Evolutionary conservation across 306 rosid species (phyloP).

Genomic region (Pyrus betulifolia): DNA sequence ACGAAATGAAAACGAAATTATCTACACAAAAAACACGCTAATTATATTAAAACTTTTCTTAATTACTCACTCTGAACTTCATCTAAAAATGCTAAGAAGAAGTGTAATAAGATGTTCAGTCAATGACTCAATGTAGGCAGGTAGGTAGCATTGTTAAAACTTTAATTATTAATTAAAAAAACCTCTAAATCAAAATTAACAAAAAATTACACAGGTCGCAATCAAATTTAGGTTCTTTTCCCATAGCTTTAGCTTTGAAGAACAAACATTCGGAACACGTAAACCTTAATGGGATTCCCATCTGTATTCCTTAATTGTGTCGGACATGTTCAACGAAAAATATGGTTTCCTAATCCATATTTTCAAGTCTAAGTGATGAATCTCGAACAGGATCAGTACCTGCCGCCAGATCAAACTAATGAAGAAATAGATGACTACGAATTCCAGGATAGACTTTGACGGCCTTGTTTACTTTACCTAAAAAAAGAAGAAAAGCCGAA

Average conservation of each 20-base stretch:
- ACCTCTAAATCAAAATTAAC: neutral
- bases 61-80: neutral
- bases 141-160: neutral
- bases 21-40: neutral
- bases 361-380: neutral
- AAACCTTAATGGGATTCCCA: neutral
- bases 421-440: neutral
- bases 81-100: neutral
- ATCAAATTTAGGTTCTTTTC: neutral
- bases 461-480: neutral
- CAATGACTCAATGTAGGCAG: neutral
- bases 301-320: neutral
- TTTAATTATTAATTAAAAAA: neutral
- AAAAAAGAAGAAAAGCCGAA: neutral
- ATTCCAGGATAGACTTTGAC: neutral
- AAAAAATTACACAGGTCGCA: neutral
- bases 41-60: neutral
- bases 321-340: neutral
- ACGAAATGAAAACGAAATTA: neutral
- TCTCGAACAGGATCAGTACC: neutral
- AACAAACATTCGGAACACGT: neutral
- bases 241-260: neutral
- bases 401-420: neutral
- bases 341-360: neutral
- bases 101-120: neutral